Percentiles rank a stretch among this genome's conserved stretches.
Evolutionary conservation across 139 green algal genomes (phyloP).

Genomic region (Chlamydomonas incerta): DNA sequence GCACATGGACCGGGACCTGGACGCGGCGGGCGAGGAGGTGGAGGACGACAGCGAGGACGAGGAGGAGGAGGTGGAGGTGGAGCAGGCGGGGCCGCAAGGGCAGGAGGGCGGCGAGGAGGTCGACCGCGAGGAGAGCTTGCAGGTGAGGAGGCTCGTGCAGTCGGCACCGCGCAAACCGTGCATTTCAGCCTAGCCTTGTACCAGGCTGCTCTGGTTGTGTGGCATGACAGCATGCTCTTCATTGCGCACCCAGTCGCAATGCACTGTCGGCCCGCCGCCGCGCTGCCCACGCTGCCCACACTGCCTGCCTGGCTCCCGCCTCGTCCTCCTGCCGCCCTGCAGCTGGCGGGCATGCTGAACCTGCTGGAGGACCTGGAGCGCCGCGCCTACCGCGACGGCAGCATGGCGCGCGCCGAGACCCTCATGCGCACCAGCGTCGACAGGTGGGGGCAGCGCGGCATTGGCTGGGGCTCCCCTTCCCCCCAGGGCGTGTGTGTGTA

Average conservation of each 20-base stretch:
- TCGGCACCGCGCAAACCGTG: too few relatives aligned
- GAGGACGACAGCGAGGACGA: not conserved
- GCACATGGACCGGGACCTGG: constrained; percentile 36
- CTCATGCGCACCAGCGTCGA: not conserved
- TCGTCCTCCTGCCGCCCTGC: too few relatives aligned
- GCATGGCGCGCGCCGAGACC: not conserved
- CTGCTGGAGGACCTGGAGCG: constrained; percentile 37
- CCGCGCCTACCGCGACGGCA: not conserved
- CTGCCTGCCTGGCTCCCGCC: too few relatives aligned
- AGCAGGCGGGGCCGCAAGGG: not conserved
- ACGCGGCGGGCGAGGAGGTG: constrained; percentile 16
- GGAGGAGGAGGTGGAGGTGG: not conserved
- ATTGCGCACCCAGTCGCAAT: too few relatives aligned
- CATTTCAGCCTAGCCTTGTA: too few relatives aligned
- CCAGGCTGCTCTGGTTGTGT: not conserved
- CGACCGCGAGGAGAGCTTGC: not conserved
- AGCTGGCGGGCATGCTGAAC: constrained; percentile 17
- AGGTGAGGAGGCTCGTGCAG: too few relatives aligned
- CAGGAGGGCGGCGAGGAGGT: not conserved
- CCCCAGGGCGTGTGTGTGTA: too few relatives aligned
- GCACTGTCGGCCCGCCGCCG: too few relatives aligned
- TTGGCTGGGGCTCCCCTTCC: too few relatives aligned
- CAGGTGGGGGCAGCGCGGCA: not conserved
- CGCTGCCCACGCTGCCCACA: too few relatives aligned
- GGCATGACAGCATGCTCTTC: too few relatives aligned